Base-by-base conservation (phyloP, 257 asterid species). In the Galeopsis tetrahit region DNA sequence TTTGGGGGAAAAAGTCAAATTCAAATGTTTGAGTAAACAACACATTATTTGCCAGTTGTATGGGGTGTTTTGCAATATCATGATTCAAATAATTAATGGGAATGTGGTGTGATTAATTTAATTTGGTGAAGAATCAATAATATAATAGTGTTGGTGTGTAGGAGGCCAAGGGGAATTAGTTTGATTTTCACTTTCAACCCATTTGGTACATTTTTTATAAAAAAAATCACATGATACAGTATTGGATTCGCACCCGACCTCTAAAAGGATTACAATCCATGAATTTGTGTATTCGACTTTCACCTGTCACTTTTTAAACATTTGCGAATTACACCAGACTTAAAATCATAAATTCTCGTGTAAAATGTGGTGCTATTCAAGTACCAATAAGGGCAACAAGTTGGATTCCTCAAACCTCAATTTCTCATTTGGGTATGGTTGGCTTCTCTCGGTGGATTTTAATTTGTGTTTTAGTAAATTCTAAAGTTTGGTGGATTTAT, bases 1-100 rank as follows among this genome's bases (percentile, higher is more conserved):
- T 71, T 67, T 68, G 65, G 70, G 34, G 49, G 11, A 42, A 49
- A 78, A 78, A 80, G 84, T 79, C 86, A 79, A 82, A 38, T 64
- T 77, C 64, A 60, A 63, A 61, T 10, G 63, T 40, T 61, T 70
- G 33, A 43, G 33, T 59, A 31, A 49, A 68, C 52, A 51, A 56
- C 55, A 66, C 57, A 60, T 68, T 17, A 5, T 33, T 51, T 17
- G 81, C 33, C 82, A 79, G 86, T 76, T 82, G 83, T 78, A 48
- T 15, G 3, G 48, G 69, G 49, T 75, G 38, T 43, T 39, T 33
- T 3, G 39, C 15, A 42, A 14, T 58, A 36, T 60, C 4, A 68
- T 46, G 38, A 71, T 64, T 66, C 21, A 3, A 31, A 34, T 21
- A 48, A 75, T 68, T 35, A 68, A 59, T 75, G 75, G 63, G 74